phyloP scores from a whole-genome alignment of 2,329 filamentous ascomycete species.

The Trichoderma polysporum region DNA sequence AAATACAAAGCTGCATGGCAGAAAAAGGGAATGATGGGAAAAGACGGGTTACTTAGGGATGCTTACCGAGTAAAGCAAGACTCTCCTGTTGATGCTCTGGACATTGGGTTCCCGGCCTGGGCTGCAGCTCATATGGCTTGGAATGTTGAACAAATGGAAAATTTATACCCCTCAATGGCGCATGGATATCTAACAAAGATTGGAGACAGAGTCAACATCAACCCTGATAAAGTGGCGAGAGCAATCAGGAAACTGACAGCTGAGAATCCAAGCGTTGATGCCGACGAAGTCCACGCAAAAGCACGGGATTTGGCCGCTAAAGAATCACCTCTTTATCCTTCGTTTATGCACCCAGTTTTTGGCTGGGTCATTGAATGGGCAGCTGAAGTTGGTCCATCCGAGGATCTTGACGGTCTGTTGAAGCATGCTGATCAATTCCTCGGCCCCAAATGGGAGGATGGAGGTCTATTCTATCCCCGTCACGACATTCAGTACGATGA shows the following conservation, averaged over 20 bases:
- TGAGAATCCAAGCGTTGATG: background rate
- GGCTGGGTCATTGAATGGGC: background rate
- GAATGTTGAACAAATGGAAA: background rate
- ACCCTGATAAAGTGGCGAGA: background rate
- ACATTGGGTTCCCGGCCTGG: background rate
- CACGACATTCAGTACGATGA: background rate
- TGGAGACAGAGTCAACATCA: background rate
- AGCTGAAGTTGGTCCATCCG: background rate
- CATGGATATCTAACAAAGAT: background rate
- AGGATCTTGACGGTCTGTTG: background rate
- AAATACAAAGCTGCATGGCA: background rate
- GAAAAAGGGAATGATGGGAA: background rate
- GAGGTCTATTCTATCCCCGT: background rate
- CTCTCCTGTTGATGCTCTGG: background rate
- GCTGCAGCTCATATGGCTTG: background rate
- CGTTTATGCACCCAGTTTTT: background rate
- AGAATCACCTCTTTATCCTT: background rate
- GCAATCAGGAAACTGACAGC: background rate
- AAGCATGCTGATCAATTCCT: background rate
- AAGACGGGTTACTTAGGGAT: background rate
- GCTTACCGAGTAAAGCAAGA: background rate
- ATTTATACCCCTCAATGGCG: background rate
- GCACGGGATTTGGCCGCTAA: background rate
- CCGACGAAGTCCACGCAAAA: background rate
- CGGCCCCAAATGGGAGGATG: background rate